Evolutionary conservation across 176 grass and related monocot species (phyloP).

Genomic region (Rhynchospora tenuis): DNA sequence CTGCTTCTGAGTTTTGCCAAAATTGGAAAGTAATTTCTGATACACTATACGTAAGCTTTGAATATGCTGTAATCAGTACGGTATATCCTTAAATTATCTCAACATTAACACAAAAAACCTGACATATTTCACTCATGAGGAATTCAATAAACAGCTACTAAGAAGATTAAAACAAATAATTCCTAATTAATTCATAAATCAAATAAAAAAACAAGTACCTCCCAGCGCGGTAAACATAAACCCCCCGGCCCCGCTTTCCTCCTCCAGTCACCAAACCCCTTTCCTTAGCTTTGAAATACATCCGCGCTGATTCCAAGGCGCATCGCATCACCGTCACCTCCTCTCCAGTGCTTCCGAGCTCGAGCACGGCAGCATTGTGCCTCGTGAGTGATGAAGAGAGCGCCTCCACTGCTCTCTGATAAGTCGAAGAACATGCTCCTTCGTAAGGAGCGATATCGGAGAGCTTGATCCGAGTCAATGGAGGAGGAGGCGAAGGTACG

Average conservation of each 20-base stretch:
- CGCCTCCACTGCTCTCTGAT: slow-evolving; percentile 36
- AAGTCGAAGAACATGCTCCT: slow-evolving; percentile 27
- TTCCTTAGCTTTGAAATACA: slow-evolving; percentile 37
- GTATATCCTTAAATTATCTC: background rate
- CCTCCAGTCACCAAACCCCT: slow-evolving; percentile 2
- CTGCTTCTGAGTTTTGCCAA: background rate
- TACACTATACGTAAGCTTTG: background rate
- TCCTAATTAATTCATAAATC: background rate
- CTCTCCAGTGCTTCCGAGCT: slow-evolving; percentile 31
- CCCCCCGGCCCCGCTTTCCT: slow-evolving; percentile 14
- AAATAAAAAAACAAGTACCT: slow-evolving; percentile 24
- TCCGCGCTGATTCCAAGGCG: slow-evolving; percentile 55
- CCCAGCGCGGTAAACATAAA: slow-evolving; percentile 62
- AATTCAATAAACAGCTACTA: background rate
- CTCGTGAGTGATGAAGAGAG: slow-evolving; percentile 50
- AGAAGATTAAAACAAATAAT: background rate
- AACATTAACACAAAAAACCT: background rate
- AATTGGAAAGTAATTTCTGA: background rate
- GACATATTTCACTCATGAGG: background rate
- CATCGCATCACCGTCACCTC: slow-evolving; percentile 55
- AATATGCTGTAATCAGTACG: background rate
- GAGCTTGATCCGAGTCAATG: slow-evolving; percentile 43
- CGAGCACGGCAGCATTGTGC: slow-evolving; percentile 53
- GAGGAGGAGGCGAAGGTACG: background rate
- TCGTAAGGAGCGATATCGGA: slow-evolving; percentile 49